Percentiles rank a stretch among this genome's conserved stretches.
phyloP scores from a whole-genome alignment of 805 yeast genomes.

The Lipomyces japonicus region DNA sequence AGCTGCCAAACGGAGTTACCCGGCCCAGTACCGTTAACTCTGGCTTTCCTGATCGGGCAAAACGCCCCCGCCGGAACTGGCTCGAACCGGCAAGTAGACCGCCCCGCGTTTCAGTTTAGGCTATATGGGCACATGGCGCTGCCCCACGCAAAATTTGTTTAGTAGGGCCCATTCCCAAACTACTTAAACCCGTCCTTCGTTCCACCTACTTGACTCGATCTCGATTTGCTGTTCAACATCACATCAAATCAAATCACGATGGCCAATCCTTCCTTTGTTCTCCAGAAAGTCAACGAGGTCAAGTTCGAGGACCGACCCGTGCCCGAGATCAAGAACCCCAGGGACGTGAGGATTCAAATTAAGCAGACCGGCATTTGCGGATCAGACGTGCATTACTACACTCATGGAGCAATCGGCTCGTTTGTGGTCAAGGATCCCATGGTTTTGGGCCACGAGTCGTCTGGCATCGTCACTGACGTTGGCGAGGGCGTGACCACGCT shows the following conservation, averaged over 20 bases:
- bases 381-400: slow-evolving; percentile 62
- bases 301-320: slow-evolving; percentile 63
- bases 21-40: too few species aligned
- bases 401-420: slow-evolving; percentile 73
- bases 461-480: slow-evolving; percentile 69
- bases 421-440: slow-evolving; percentile 71
- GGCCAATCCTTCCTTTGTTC: slow-evolving; percentile 51
- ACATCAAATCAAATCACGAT: too few species aligned
- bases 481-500: slow-evolving; percentile 63
- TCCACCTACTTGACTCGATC: too few species aligned
- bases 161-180: too few species aligned
- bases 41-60: too few species aligned
- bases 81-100: too few species aligned
- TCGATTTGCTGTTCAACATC: neutral
- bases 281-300: slow-evolving; percentile 61
- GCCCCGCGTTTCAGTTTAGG: too few species aligned
- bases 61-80: too few species aligned
- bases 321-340: slow-evolving; percentile 59
- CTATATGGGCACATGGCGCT: too few species aligned
- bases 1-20: too few species aligned
- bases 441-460: slow-evolving; percentile 86
- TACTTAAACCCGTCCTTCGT: too few species aligned
- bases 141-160: too few species aligned
- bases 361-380: slow-evolving; percentile 89
- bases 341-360: slow-evolving; percentile 68